A percentile compares a stretch with the other conserved stretches of the same genome.
These are phyloP conservation scores for Curvularia lunata DNA, from an alignment of 2,329 filamentous ascomycete species.

Conservation along the genomic window DNA sequence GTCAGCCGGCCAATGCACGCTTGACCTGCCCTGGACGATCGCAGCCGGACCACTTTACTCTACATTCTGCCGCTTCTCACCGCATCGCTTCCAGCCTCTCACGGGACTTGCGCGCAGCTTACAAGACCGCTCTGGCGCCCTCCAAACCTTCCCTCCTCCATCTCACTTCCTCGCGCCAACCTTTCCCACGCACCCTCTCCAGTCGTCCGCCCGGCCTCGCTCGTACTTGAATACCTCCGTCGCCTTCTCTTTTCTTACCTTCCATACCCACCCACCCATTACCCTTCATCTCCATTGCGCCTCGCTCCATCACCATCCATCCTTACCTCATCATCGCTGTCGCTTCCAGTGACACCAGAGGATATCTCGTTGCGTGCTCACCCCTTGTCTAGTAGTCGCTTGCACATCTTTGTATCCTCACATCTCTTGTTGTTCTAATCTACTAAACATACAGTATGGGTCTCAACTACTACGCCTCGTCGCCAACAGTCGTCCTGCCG, in stretches of 20 bases:
- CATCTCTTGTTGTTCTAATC: constrained; percentile 35
- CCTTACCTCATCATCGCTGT: constrained; percentile 32
- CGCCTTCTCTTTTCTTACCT: constrained; percentile 11
- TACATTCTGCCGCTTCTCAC: constrained; percentile 32
- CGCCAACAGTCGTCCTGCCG: constrained; percentile 56
- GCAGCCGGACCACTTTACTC: constrained; percentile 23
- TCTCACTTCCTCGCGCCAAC: constrained; percentile 42
- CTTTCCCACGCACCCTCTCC: constrained; percentile 25
- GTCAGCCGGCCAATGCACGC: constrained; percentile 25
- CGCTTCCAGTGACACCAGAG: constrained; percentile 29
- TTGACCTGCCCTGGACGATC: constrained; percentile 27
- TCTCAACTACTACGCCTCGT: constrained; percentile 56
- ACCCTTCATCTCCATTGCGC: constrained; percentile 8
- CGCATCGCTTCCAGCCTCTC: constrained; percentile 42
- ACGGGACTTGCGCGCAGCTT: constrained; percentile 43
- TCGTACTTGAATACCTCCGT: constrained; percentile 20
- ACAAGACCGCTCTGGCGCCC: constrained; percentile 46
- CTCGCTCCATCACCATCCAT: constrained; percentile 20
- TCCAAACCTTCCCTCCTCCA: constrained; percentile 44
- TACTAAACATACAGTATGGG: constrained; percentile 54
- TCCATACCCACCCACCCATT: constrained; percentile 18
- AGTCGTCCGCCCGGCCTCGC: constrained; percentile 15
- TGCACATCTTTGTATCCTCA: constrained; percentile 45
- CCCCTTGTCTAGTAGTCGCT: constrained; percentile 33
- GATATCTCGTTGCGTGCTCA: constrained; percentile 31